Conservation (phyloP, 352 stramenopile genomes). For the Pythium rhizo-oryzae region DNA sequence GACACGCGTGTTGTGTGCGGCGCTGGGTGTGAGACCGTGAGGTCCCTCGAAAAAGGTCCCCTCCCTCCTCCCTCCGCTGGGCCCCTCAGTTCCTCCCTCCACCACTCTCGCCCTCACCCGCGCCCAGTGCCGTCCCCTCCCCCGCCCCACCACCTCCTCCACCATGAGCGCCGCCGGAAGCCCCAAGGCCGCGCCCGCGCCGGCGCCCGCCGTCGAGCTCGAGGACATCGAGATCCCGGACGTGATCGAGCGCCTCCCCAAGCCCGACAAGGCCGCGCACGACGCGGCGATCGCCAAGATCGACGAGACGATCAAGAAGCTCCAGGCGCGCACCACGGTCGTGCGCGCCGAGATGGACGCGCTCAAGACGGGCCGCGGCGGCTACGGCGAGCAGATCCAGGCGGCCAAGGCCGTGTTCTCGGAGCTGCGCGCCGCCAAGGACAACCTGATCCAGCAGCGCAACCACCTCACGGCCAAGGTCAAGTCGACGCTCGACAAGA, state of each 20-base stretch:
- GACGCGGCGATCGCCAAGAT: constrained; percentile 87
- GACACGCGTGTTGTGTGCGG: constrained; percentile 24
- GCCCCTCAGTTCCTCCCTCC: constrained; percentile 1
- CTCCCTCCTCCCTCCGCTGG: constrained; percentile 1
- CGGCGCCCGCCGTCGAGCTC: constrained; percentile 31
- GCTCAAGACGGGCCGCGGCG: constrained; percentile 76
- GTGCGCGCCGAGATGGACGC: constrained; percentile 79
- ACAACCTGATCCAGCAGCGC: constrained; percentile 86
- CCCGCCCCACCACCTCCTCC: neutral
- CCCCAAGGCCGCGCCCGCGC: constrained; percentile 31
- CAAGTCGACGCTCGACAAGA: constrained; percentile 81
- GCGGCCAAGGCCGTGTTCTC: constrained; percentile 86
- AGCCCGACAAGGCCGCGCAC: constrained; percentile 91
- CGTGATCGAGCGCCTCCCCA: constrained; percentile 80
- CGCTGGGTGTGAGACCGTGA: neutral
- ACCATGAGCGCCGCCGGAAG: constrained; percentile 41
- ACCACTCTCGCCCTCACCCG: neutral
- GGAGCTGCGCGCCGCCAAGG: constrained; percentile 79
- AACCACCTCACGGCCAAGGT: constrained; percentile 84
- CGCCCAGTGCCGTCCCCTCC: constrained; percentile 1
- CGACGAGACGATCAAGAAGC: constrained; percentile 91
- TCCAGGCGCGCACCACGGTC: constrained; percentile 84
- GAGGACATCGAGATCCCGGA: constrained; percentile 65
- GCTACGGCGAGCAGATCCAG: constrained; percentile 89
- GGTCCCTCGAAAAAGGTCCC: neutral